These are phyloP conservation scores for Phytophthora hybrid DNA, from an alignment of 352 stramenopile species.

Conservation along the genomic window DNA sequence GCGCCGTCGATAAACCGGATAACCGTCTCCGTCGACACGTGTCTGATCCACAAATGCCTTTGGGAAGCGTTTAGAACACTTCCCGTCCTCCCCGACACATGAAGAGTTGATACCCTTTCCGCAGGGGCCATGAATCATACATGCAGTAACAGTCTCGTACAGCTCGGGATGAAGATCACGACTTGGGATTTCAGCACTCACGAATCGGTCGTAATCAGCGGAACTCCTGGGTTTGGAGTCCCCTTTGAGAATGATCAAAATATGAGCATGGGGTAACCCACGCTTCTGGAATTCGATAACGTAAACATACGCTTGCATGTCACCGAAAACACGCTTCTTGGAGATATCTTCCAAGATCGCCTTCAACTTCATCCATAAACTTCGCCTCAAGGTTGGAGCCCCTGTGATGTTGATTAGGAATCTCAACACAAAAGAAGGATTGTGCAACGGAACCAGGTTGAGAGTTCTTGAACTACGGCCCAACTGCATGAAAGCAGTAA, in stretches of 20 bases:
- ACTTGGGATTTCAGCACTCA: conserved; percentile 35
- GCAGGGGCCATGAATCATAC: conserved; percentile 31
- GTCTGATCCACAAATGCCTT: conserved; percentile 27
- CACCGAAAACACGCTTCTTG: conserved; percentile 20
- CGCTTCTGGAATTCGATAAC: conserved; percentile 64
- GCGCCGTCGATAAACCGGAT: conserved; percentile 18
- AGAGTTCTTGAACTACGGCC: no score
- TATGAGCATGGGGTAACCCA: conserved; percentile 51
- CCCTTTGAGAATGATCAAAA: conserved; percentile 52
- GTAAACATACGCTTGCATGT: conserved; percentile 32
- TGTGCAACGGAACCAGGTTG: no score
- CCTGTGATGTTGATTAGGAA: no score
- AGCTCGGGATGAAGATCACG: not conserved
- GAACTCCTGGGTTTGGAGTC: conserved; percentile 24
- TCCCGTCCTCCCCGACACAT: conserved; percentile 29
- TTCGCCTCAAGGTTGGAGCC: no score
- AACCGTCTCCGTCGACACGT: conserved; percentile 9
- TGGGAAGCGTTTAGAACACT: conserved; percentile 38
- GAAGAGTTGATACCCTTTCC: not conserved
- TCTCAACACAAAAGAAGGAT: no score
- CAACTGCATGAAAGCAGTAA: no score
- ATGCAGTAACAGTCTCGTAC: conserved; percentile 14
- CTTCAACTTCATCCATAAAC: conserved; percentile 23
- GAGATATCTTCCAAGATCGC: conserved; percentile 37
- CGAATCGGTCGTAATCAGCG: conserved; percentile 23